Evolutionary conservation across 1,284 basidiomycete species (phyloP), one percentile per base, ranked within the genome.

Genomic region (Vanrija sp.): DNA sequence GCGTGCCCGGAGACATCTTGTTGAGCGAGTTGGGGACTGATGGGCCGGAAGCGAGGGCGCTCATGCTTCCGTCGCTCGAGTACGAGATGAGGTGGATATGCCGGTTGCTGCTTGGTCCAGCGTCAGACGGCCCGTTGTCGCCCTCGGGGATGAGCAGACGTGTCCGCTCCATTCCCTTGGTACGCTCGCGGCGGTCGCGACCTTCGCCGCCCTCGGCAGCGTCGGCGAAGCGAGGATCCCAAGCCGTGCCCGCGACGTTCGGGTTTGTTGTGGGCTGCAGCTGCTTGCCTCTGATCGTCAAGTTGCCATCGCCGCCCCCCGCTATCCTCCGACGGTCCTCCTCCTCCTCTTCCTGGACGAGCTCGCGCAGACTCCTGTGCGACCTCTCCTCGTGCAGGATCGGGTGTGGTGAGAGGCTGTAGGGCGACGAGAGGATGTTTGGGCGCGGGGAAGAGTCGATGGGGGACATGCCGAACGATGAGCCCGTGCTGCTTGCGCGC

Each of bases 401-500:
- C 2, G 55, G 50, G 18, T 54, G 36, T 0, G 59, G 48, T 1
- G 59, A 61, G 44, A 57, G 47, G 14, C 56, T 45, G 51, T 61
- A 61, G 4, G 59, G 59, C 10, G 59, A 61, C 16, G 25, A 23
- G 16, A 53, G 53, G 14, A 41, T 19, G 36, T 42, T 27, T 4
- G 49, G 24, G 23, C 38, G 45, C n/a, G 45, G 39, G 16, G 52
- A 41, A 22, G 53, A 42, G 27, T 57, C 52, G 44, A 55, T 53
- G 20, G 59, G 56, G 4, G 56, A 53, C 22, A 57, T 51, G 25
- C 62, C 61, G 18, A 71, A 56, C 4, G 61, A 65, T 2, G 67
- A 67, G 4, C 67, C 65, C 15, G 67, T 58, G 9, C 67, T 69
- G 6, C 59, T 60, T n/a, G 64, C 63, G n/a, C 69, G 68, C 19